Conservation (phyloP, 768 basidiomycete species). For the Hebeloma cylindrosporum region DNA sequence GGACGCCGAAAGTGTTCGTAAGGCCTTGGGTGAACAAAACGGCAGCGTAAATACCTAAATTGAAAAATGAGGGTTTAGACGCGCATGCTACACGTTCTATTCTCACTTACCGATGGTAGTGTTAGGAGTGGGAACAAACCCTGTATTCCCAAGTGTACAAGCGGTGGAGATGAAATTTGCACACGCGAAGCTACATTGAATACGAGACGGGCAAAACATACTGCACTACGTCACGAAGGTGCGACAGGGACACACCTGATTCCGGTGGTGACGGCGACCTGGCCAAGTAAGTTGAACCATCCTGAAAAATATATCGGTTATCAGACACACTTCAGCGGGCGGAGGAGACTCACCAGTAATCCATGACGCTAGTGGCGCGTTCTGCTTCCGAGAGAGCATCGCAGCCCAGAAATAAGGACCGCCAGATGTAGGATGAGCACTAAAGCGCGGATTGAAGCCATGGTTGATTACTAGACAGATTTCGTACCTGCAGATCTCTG, state of each 20-base stretch:
- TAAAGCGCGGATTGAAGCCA: constrained; percentile 20
- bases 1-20: constrained; percentile 76
- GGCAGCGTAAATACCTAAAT: constrained; percentile 57
- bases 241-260: constrained; percentile 51
- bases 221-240: too few species aligned
- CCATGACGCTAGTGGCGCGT: constrained; percentile 71
- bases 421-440: constrained; percentile 70
- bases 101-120: constrained; percentile 55
- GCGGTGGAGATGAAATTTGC: constrained; percentile 69
- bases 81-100: background rate
- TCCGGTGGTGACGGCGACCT: constrained; percentile 76
- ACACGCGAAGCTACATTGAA: constrained; percentile 65
- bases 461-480: background rate
- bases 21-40: constrained; percentile 67
- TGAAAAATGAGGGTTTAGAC: background rate
- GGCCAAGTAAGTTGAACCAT: constrained; percentile 74
- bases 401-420: constrained; percentile 85
- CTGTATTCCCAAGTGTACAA: constrained; percentile 52
- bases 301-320: constrained; percentile 27
- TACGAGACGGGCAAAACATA: too few species aligned
- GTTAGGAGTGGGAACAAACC: constrained; percentile 55
- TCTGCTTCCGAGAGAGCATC: constrained; percentile 58
- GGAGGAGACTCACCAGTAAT: constrained; percentile 46
- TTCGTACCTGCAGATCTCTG: constrained; percentile 50
- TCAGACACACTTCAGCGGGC: background rate